Conservation (phyloP, 345 rosid species). For the Odontarrhena argentea region DNA sequence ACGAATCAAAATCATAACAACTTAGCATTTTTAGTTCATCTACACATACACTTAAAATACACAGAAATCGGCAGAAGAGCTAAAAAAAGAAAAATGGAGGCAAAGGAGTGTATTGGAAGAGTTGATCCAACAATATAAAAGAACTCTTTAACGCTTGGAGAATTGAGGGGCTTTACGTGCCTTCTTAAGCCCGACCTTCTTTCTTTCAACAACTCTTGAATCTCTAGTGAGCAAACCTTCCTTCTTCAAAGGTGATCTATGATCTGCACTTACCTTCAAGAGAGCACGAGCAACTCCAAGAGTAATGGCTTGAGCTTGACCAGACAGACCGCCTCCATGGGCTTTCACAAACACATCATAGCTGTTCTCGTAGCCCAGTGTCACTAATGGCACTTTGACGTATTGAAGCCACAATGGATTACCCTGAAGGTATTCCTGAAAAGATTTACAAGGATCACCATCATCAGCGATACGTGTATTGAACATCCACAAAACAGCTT, state of each 20-base stretch:
- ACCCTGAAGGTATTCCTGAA: constrained; percentile 95
- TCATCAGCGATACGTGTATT: background rate
- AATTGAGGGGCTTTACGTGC: constrained; percentile 95
- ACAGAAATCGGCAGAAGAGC: background rate
- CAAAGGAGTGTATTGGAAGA: constrained; percentile 17
- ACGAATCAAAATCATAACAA: constrained; percentile 8
- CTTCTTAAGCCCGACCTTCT: constrained; percentile 92
- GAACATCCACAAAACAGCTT: constrained; percentile 19
- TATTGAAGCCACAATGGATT: constrained; percentile 94
- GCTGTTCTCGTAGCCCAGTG: constrained; percentile 81
- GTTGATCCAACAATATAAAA: constrained; percentile 23
- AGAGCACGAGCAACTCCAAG: constrained; percentile 89
- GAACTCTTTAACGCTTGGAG: constrained; percentile 70
- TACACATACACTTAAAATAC: constrained; percentile 19
- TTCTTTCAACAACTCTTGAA: constrained; percentile 86
- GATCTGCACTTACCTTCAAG: constrained; percentile 74
- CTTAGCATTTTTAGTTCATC: constrained; percentile 27
- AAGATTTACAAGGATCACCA: constrained; percentile 13
- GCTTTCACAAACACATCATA: constrained; percentile 92
- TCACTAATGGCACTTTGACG: constrained; percentile 72
- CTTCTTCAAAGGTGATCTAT: constrained; percentile 68
- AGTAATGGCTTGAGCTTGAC: constrained; percentile 96
- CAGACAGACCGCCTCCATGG: constrained; percentile 92
- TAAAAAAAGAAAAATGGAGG: constrained; percentile 7
- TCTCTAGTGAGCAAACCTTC: constrained; percentile 92